Conservation (phyloP, 83 land plant genomes). For the Diphasiastrum complanatum region DNA sequence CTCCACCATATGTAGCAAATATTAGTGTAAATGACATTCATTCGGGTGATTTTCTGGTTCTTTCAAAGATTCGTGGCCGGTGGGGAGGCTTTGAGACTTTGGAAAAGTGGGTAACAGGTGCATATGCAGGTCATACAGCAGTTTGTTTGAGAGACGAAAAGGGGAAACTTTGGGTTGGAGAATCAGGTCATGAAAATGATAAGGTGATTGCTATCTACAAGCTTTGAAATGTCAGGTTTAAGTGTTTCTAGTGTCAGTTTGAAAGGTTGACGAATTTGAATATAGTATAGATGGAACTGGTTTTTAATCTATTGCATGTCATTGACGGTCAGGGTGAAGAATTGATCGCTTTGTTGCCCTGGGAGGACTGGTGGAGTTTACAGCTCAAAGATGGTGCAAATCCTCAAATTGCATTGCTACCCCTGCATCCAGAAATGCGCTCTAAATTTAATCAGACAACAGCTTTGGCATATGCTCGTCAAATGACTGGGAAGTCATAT, state of each 20-base stretch:
- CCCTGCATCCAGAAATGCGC: constrained; percentile 64
- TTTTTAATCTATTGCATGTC: too few species aligned
- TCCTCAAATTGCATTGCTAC: constrained; percentile 75
- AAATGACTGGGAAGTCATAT: constrained; percentile 88
- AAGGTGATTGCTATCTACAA: constrained; percentile 51
- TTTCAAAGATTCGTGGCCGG: constrained; percentile 94
- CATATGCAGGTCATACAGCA: constrained; percentile 95
- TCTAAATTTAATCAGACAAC: constrained; percentile 81
- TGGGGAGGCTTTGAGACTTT: constrained; percentile 99
- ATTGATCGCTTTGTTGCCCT: constrained; percentile 69
- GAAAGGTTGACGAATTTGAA: too few species aligned
- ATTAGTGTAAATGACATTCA: constrained; percentile 71
- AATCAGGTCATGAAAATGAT: constrained; percentile 97
- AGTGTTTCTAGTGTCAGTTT: too few species aligned
- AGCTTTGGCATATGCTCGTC: constrained; percentile 83
- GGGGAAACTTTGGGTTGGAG: constrained; percentile 98
- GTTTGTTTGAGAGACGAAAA: constrained; percentile 80
- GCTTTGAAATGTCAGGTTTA: too few species aligned
- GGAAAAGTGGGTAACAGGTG: constrained; percentile 99
- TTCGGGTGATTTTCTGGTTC: constrained; percentile 93
- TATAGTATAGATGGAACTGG: too few species aligned
- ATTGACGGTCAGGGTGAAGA: constrained; percentile 93
- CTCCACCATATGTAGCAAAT: constrained; percentile 48
- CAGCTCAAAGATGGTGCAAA: constrained; percentile 64
- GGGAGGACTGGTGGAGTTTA: constrained; percentile 92